Evolutionary conservation across 2,329 filamentous ascomycete genomes (phyloP).

Genomic region (Talaromyces amestolkiae): DNA sequence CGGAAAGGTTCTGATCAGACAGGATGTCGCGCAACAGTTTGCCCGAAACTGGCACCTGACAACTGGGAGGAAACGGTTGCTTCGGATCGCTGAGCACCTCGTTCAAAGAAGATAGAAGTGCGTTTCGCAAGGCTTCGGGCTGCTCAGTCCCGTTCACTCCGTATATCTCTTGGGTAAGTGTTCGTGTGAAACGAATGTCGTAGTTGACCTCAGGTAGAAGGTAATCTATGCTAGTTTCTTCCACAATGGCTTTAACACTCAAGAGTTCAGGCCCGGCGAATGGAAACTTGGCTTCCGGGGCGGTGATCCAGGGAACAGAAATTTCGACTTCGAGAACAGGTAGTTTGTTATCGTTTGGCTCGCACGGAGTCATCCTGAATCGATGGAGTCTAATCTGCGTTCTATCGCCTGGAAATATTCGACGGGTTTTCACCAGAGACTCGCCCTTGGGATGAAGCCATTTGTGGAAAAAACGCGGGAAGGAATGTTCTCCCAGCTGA

Average conservation of each 20-base stretch:
- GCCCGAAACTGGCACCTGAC: slow-evolving; percentile 31
- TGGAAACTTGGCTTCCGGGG: not conserved
- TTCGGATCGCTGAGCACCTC: slow-evolving; percentile 15
- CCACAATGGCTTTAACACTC: slow-evolving; percentile 31
- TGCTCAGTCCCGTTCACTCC: slow-evolving; percentile 11
- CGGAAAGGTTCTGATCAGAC: not conserved
- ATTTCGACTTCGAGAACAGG: slow-evolving; percentile 37
- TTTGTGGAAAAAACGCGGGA: slow-evolving; percentile 33
- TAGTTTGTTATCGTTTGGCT: slow-evolving; percentile 23
- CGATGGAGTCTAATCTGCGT: slow-evolving; percentile 26
- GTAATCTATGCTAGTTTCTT: slow-evolving; percentile 37
- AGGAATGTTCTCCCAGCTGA: slow-evolving; percentile 31
- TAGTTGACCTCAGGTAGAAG: slow-evolving; percentile 39
- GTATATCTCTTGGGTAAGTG: slow-evolving; percentile 31
- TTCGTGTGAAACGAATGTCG: slow-evolving; percentile 41
- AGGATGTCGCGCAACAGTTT: not conserved
- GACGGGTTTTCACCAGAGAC: slow-evolving; percentile 33
- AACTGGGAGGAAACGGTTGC: slow-evolving; percentile 31
- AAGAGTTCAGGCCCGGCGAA: slow-evolving; percentile 25
- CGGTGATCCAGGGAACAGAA: slow-evolving; percentile 6
- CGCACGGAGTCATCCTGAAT: slow-evolving; percentile 36
- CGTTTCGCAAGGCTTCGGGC: slow-evolving; percentile 26
- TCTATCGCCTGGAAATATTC: slow-evolving; percentile 19
- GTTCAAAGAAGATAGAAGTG: slow-evolving; percentile 14
- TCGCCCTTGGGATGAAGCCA: slow-evolving; percentile 34